Evolutionary conservation across 805 yeast species (phyloP), one percentile per base, ranked within the genome.

Genomic region (Yarrowia porcina): DNA sequence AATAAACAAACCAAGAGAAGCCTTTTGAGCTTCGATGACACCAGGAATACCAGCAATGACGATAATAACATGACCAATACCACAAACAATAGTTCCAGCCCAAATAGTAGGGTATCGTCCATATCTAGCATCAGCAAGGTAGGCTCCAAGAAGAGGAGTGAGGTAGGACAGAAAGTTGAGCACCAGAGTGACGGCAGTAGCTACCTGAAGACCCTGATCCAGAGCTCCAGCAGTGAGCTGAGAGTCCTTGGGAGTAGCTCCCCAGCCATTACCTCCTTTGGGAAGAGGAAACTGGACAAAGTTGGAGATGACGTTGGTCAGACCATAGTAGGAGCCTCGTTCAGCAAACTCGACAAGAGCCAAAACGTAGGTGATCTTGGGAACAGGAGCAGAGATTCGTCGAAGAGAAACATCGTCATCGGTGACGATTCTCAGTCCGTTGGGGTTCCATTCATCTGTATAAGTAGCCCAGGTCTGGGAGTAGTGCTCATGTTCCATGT

Each of bases 311-410:
- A 79, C 69, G 67, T 79, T 79, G 27, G 74, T 68, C 8, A 76
- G 75, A 25, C 84, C 82, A 66, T 79, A 82, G 68, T 81, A 82
- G 9, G 84, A 80, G 61, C 82, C 84, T 73, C 85, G 76, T 71
- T 82, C 85, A 18, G 84, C 82, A 67, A 82, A 79, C 67, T 82
- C 85, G 42, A 77, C 73, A 8, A 76, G 56, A 64, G 79, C 65
- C 27, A 64, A 23, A 30, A 57, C 42, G 49, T 45, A 45, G 23
- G 50, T 45, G 13, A 45, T 45, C 23, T 17, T 45, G 1, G 35
- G 50, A 6, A 45, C 50, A 5, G 50, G 50, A 6, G 25, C 50
- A 17, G 50, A 45, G 12, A 45, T 12, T 28, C 50, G 4, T 28
- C 35, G 50, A 8, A 45, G 50, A 2, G 9, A 21, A n/a, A 7